Percentiles rank a stretch among this genome's conserved stretches.
Conservation (phyloP, 208 protist species). For the Acanthamoeba triangularis region DNA sequence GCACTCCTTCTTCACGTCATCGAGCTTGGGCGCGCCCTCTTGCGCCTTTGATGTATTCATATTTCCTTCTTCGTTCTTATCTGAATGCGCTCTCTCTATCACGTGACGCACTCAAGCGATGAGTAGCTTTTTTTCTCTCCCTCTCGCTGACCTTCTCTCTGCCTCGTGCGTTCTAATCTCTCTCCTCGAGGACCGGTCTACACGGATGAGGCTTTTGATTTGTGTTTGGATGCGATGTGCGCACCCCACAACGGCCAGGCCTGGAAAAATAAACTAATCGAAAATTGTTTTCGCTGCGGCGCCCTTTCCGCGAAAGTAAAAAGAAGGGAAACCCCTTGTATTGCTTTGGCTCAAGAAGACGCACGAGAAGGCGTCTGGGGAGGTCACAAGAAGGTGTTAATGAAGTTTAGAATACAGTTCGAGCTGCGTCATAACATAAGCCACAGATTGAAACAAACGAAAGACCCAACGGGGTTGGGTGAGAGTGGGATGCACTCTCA, state of each 20-base stretch:
- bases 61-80: background rate
- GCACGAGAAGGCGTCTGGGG: no score
- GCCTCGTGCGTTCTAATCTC: background rate
- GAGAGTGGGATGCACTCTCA: background rate
- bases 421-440: no score
- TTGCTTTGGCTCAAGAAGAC: no score
- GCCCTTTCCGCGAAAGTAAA: background rate
- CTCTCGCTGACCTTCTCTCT: background rate
- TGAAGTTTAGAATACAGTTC: no score
- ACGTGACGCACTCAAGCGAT: background rate
- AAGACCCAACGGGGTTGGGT: no score
- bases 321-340: background rate
- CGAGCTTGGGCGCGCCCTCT: conserved; percentile 15
- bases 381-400: no score
- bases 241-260: background rate
- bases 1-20: conserved; percentile 61
- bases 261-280: background rate
- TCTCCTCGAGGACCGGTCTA: background rate
- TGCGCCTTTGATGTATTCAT: background rate
- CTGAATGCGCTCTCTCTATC: background rate
- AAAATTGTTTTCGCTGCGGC: background rate
- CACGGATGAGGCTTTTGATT: background rate
- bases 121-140: background rate
- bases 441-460: no score
- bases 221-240: background rate